Conservation (phyloP, 139 green algal genomes). For the Coelastrella sp. region DNA sequence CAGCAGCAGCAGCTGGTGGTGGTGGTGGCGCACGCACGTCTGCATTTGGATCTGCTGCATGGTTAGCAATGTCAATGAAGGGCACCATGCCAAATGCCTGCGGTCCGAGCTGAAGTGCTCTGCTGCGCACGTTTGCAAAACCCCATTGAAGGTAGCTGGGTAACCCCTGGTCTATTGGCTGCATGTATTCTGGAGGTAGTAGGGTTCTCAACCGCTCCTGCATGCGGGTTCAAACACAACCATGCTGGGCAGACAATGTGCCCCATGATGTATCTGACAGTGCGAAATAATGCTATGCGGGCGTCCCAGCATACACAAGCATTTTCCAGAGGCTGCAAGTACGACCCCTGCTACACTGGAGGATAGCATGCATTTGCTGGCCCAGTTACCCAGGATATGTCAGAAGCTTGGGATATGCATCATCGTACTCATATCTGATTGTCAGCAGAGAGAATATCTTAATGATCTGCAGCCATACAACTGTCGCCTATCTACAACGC, state of each 20-base stretch:
- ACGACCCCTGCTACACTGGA: too few species aligned
- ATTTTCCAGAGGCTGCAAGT: too few species aligned
- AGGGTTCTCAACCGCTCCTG: slow-evolving; percentile 16
- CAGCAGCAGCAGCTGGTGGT: neutral
- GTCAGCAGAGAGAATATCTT: too few species aligned
- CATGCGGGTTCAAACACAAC: neutral
- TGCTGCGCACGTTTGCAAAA: slow-evolving; percentile 32
- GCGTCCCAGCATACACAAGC: too few species aligned
- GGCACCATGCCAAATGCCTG: slow-evolving; percentile 37
- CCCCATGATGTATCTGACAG: neutral
- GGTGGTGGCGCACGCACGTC: neutral
- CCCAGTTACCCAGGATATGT: too few species aligned
- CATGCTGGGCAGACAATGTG: neutral
- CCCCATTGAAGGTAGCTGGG: slow-evolving; percentile 37
- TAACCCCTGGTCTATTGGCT: slow-evolving; percentile 14
- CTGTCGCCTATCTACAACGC: too few species aligned
- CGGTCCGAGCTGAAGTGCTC: neutral
- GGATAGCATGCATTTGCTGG: too few species aligned
- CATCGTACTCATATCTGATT: too few species aligned
- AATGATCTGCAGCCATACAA: too few species aligned
- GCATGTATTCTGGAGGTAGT: slow-evolving; percentile 37
- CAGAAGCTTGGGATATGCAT: too few species aligned
- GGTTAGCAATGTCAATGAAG: slow-evolving; percentile 24
- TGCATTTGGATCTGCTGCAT: slow-evolving; percentile 22
- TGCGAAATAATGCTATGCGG: neutral